Evolutionary conservation across 2,329 filamentous ascomycete species (phyloP).

Genomic region (Trichoderma breve): DNA sequence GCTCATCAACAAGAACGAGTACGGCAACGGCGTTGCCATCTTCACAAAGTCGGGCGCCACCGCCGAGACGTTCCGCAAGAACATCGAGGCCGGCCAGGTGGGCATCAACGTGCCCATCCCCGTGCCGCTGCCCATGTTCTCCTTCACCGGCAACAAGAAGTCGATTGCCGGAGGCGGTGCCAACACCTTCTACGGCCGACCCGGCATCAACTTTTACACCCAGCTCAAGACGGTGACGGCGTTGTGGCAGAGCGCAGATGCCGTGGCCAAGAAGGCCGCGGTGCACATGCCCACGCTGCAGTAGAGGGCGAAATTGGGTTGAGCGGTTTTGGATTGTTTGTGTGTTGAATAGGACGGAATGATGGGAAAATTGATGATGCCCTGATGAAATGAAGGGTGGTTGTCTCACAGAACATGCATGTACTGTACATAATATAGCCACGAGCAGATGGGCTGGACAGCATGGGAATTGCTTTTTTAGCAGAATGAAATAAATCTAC

Average conservation of each 20-base stretch:
- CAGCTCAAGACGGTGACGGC: constrained; percentile 97
- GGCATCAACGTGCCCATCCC: constrained; percentile 83
- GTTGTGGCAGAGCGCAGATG: constrained; percentile 84
- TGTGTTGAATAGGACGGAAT: neutral
- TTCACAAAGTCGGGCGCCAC: constrained; percentile 78
- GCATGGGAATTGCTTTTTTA: neutral
- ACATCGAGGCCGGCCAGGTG: constrained; percentile 82
- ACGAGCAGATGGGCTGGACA: neutral
- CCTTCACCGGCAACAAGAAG: constrained; percentile 79
- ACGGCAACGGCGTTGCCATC: constrained; percentile 82
- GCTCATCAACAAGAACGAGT: constrained; percentile 81
- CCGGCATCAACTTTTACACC: constrained; percentile 91
- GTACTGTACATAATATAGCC: neutral
- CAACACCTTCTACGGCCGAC: constrained; percentile 92
- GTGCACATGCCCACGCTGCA: constrained; percentile 73
- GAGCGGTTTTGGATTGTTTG: neutral
- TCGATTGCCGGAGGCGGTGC: constrained; percentile 87
- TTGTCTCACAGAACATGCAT: neutral
- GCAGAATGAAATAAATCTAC: neutral
- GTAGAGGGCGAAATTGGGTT: neutral
- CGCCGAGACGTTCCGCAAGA: constrained; percentile 73
- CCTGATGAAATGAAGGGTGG: neutral
- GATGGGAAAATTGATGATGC: neutral
- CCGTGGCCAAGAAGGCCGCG: constrained; percentile 77
- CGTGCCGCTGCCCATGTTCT: constrained; percentile 69